Percentiles rank a stretch among this genome's conserved stretches.
Conservation (phyloP, 148 eudicot genomes). For the Spergularia bocconei region DNA sequence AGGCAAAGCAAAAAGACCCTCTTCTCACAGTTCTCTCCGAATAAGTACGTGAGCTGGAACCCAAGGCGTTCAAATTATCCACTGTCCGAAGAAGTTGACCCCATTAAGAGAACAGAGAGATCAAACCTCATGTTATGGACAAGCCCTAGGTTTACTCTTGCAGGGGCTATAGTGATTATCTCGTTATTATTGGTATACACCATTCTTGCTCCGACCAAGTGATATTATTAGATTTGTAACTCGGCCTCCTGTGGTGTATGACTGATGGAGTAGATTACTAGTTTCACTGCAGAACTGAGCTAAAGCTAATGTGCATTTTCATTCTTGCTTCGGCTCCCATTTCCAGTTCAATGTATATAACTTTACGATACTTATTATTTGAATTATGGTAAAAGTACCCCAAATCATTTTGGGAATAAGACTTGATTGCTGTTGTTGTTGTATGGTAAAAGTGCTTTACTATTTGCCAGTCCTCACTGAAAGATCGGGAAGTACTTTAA, state of each 20-base stretch:
- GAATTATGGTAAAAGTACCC: neutral
- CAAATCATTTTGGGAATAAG: too few species aligned
- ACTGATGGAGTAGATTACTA: neutral
- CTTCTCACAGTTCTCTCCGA: constrained; percentile 53
- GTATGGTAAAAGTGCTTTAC: too few species aligned
- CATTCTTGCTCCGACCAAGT: constrained; percentile 65
- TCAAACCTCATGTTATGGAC: constrained; percentile 92
- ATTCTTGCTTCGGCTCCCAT: neutral
- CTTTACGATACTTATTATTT: neutral
- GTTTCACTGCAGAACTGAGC: neutral
- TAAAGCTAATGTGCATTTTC: neutral
- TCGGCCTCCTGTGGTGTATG: neutral
- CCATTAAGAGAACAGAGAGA: constrained; percentile 87
- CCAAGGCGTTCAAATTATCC: constrained; percentile 87
- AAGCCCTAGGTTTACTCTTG: constrained; percentile 80
- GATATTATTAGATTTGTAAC: constrained; percentile 13
- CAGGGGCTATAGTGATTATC: constrained; percentile 63
- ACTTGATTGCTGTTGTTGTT: too few species aligned
- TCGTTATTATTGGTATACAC: constrained; percentile 74
- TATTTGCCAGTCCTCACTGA: too few species aligned
- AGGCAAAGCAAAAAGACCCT: constrained; percentile 65
- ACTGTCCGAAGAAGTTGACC: constrained; percentile 92
- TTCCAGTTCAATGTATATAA: constrained; percentile 18
- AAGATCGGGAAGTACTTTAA: too few species aligned
- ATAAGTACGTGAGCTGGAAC: constrained; percentile 95